Evolutionary conservation across 2,329 filamentous ascomycete species (phyloP), one percentile per base, ranked within the genome.

Genomic region (Sclerotinia borealis): DNA sequence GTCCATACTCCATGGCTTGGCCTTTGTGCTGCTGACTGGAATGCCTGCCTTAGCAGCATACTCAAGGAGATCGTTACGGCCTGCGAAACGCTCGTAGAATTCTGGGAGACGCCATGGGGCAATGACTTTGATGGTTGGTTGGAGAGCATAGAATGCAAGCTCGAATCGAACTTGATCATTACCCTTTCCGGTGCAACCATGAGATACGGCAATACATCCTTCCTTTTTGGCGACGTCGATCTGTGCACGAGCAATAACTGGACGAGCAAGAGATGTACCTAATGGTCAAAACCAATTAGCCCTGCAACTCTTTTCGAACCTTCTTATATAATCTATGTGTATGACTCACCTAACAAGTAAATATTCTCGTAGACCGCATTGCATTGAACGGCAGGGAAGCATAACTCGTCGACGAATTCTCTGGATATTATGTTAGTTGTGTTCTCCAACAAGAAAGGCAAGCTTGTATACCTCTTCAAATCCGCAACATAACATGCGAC

Each of bases 381-480:
- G 75, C 86, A 91, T 77, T 91, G 88, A 67, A 95, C 84, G 66
- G 91, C 90, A 59, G 84, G 87, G 83, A 88, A 93, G 68, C 72
- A 73, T 50, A 95, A 82, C 79, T 93, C 84, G 71, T 92, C 88
- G 69, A 95, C 85, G 72, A 95, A 93, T 77, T 91, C 88, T 70
- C 81, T 81, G 19, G 4, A 48, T 36, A 27, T 5, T 31, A 19
- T 36, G 41, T 63, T 36, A 63, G 22, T 25, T 50, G 15, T n/a
- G 11, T 34, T 43, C 25, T n/a, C 4, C 19, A 31, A 45, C 4
- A 29, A 19, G 5, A 31, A 47, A 4, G 34, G n/a, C 2, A 36
- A 11, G 22, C 15, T 29, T 47, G 22, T 50, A 31, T 39, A 62
- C 60, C 47, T 56, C 72, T 86, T 85, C 61, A 93, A 81, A 75